These are phyloP conservation scores for Xylaria bambusicola DNA, from an alignment of 495 filamentous ascomycete species.

Conservation along the genomic window DNA sequence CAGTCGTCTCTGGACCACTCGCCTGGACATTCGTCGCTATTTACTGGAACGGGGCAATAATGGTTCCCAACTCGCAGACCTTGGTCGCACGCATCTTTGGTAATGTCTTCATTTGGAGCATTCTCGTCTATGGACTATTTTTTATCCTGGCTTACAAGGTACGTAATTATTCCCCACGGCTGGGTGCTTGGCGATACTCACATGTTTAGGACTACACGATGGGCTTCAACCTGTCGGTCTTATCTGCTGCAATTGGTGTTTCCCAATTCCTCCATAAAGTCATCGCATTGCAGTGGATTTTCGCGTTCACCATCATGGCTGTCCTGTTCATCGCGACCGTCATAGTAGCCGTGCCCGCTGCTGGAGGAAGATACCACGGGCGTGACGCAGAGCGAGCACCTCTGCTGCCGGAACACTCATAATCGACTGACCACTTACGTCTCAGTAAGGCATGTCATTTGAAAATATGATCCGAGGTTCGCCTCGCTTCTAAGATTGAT, in stretches of 20 bases:
- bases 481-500: neutral
- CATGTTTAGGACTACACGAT: constrained; percentile 69
- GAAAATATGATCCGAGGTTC: neutral
- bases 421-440: neutral
- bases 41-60: constrained; percentile 85
- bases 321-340: constrained; percentile 67
- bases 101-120: constrained; percentile 83
- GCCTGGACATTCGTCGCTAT: constrained; percentile 83
- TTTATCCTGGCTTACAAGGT: constrained; percentile 68
- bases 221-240: constrained; percentile 72
- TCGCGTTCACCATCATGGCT: constrained; percentile 80
- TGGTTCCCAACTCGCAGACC: constrained; percentile 56
- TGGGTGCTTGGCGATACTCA: constrained; percentile 6
- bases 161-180: constrained; percentile 10
- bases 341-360: constrained; percentile 63
- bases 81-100: constrained; percentile 73
- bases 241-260: constrained; percentile 74
- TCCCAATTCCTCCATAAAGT: constrained; percentile 69
- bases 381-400: constrained; percentile 55
- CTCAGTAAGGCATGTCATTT: neutral
- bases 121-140: constrained; percentile 70
- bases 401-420: constrained; percentile 44
- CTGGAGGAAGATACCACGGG: constrained; percentile 50
- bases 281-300: constrained; percentile 86
- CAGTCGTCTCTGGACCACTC: constrained; percentile 73